Evolutionary conservation across 768 basidiomycete genomes (phyloP).

Genomic region (Pulveroboletus sp.): DNA sequence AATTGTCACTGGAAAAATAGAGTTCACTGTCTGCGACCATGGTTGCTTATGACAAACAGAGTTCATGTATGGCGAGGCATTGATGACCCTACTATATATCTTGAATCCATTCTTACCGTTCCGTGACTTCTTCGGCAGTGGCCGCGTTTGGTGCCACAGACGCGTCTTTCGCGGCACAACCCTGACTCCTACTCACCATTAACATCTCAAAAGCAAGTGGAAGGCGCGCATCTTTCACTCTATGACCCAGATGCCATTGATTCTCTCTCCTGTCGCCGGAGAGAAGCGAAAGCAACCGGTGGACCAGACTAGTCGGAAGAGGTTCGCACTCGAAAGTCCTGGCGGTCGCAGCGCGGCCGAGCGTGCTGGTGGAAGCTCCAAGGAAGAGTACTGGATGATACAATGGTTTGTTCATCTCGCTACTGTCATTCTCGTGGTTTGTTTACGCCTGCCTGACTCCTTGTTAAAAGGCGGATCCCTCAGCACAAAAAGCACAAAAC

Average conservation of each 20-base stretch:
- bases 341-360: constrained; percentile 3
- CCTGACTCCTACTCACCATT: background rate
- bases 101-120: background rate
- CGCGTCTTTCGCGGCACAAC: constrained; percentile 15
- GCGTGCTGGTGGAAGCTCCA: constrained; percentile 11
- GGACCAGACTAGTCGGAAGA: constrained; percentile 27
- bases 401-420: constrained; percentile 51
- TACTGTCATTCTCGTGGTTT: background rate
- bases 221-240: background rate
- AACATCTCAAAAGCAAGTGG: background rate
- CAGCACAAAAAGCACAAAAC: constrained; percentile 84
- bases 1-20: background rate
- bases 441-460: background rate
- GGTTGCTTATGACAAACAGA: background rate
- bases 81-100: background rate
- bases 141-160: constrained; percentile 19
- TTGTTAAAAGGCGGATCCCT: constrained; percentile 49
- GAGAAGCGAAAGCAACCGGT: constrained; percentile 29
- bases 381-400: constrained; percentile 64
- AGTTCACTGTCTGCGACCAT: background rate
- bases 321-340: constrained; percentile 23
- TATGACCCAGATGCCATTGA: constrained; percentile 18
- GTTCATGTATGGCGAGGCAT: background rate
- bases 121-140: constrained; percentile 4
- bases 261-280: constrained; percentile 15